Conservation (phyloP, 768 basidiomycete species). For the Rhodotorula sphaerocarpa region DNA sequence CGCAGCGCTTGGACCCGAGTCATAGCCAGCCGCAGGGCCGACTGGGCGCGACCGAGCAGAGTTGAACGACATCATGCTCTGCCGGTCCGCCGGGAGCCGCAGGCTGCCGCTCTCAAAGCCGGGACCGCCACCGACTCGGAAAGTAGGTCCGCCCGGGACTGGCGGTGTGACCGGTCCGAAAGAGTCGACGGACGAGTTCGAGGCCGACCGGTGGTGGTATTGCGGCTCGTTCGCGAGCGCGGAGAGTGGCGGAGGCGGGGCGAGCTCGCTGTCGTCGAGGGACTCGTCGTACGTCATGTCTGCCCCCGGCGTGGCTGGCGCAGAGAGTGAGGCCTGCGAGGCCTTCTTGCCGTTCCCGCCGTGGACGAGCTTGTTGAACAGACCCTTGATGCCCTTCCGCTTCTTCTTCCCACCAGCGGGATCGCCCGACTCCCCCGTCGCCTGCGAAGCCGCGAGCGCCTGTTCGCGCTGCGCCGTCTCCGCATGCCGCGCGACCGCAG, state of each 20-base stretch:
- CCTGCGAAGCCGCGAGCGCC: constrained; percentile 9
- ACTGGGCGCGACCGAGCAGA: constrained; percentile 9
- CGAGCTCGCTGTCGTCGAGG: constrained; percentile 45
- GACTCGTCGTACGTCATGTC: neutral
- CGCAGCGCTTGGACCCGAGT: constrained; percentile 2
- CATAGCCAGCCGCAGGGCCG: too few relatives aligned
- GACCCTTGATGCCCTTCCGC: constrained; percentile 41
- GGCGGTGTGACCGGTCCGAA: constrained; percentile 26
- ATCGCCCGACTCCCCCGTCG: neutral
- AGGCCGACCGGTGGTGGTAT: constrained; percentile 33
- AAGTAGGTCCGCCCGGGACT: neutral
- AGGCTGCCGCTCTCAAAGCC: constrained; percentile 1
- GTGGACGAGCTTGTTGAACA: constrained; percentile 36
- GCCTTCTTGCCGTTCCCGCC: constrained; percentile 7
- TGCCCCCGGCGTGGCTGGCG: constrained; percentile 6
- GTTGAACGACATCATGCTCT: constrained; percentile 21
- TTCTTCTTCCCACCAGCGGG: constrained; percentile 31
- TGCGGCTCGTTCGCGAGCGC: constrained; percentile 57
- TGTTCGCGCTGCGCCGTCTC: constrained; percentile 11
- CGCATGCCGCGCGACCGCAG: constrained; percentile 24
- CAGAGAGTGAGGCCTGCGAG: neutral
- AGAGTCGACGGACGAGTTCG: constrained; percentile 35
- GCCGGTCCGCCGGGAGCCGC: constrained; percentile 7
- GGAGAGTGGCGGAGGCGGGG: constrained; percentile 83
- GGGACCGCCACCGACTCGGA: neutral